Base-by-base conservation (phyloP, 2,329 filamentous ascomycete genomes). In the Gnomoniopsis sp. region DNA sequence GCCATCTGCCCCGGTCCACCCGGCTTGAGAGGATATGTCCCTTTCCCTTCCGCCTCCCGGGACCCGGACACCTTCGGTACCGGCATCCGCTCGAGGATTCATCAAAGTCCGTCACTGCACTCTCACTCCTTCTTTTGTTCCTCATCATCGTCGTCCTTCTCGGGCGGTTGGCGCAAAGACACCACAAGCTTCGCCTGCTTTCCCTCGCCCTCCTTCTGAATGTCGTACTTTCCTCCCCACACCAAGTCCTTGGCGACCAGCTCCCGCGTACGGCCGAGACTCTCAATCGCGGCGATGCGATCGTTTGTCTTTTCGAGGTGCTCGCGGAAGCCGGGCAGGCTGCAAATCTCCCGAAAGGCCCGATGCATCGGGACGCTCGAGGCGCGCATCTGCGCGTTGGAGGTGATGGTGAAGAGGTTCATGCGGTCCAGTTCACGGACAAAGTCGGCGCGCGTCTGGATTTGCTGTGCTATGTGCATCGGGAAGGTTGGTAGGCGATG, bases 361-460 rank as follows among this genome's bases (percentile, higher is more conserved):
- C 87, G 86, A 73, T 96, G 91, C 95, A 99, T 99, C 2, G 95
- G 95, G 26, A 99, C 93, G 1, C 88, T 93, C 72, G 96, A 93
- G 1, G 95, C 95, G 49, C 95, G 87, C 8, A 99, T 95, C 71
- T 89, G 88, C 17, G 93, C 91, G 44, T 84, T 82, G 59, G 88
- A 91, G 61, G 96, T 93, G 68, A 99, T 98, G 63, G 90, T 95
- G 75, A 98, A 97, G 60, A 99, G 85, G 70, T 98, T 98, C 61
- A 95, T 84, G 64, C 95, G 90, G 75, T 99, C 95, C 70, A 98
- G 93, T 61, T 87, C 82, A 65, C 95, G 87, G 67, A 98, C 93
- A 71, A 98, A 99, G 73, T 99, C 95, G 60, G 91, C 88, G 55
- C 95, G 84, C 15, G 95, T 98, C 93, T 97, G 97, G 70, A 97